phyloP scores from a whole-genome alignment of 2,329 filamentous ascomycete species.

The Podosphaera xanthii region DNA sequence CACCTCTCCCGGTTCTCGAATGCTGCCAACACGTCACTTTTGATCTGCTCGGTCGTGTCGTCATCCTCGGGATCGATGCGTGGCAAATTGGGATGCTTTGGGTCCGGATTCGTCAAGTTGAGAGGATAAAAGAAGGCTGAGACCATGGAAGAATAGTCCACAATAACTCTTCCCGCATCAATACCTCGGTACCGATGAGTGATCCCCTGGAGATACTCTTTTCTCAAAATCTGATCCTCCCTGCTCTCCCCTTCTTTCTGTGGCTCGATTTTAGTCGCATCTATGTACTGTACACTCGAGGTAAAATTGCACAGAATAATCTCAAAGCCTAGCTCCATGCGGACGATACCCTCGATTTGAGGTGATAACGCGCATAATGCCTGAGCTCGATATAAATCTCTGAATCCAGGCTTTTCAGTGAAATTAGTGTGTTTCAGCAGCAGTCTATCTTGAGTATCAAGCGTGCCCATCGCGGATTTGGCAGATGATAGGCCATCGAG shows the following conservation, averaged over 20 bases:
- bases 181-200: slow-evolving; percentile 22
- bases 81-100: slow-evolving; percentile 6
- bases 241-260: not conserved
- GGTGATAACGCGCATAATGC: slow-evolving; percentile 26
- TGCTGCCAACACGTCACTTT: slow-evolving; percentile 23
- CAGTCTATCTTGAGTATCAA: slow-evolving; percentile 43
- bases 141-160: slow-evolving; percentile 15
- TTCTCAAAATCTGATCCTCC: not conserved
- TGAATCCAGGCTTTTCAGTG: not conserved
- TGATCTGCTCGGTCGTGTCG: slow-evolving; percentile 16
- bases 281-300: slow-evolving; percentile 12
- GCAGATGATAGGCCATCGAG: slow-evolving; percentile 48
- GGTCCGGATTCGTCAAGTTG: slow-evolving; percentile 13
- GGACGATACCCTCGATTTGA: slow-evolving; percentile 37
- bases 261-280: slow-evolving; percentile 5
- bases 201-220: slow-evolving; percentile 20
- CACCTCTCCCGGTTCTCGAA: slow-evolving; percentile 12
- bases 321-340: slow-evolving; percentile 50
- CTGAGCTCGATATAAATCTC: not conserved
- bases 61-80: slow-evolving; percentile 5
- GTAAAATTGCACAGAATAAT: slow-evolving; percentile 43
- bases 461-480: slow-evolving; percentile 39
- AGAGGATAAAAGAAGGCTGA: slow-evolving; percentile 13
- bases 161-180: slow-evolving; percentile 15
- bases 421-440: slow-evolving; percentile 16